Evolutionary conservation across 2,329 filamentous ascomycete genomes (phyloP), one percentile per base, ranked within the genome.

Genomic region (Curvularia lunata): DNA sequence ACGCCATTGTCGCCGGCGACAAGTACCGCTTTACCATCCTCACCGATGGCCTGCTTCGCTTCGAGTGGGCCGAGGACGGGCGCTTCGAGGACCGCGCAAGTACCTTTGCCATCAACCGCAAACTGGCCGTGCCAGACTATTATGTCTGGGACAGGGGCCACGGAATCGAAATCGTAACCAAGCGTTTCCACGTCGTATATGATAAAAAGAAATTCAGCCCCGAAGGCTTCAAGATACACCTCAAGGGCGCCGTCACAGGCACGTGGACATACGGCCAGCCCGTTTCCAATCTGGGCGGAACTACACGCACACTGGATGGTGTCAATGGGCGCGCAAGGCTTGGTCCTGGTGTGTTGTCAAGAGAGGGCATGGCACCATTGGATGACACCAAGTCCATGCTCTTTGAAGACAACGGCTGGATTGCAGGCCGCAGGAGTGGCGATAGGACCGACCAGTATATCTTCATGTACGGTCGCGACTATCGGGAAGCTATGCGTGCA

Each of bases 31-130:
- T 88, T 69, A 87, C 83, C 8, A 62, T 88, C 46, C 77, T 89
- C 47, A 82, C 80, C 9, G 81, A 86, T 49, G 78, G 82, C 2
- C 76, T 88, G 2, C 62, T 88, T 27, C 83, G 86, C 30, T 87
- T 84, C 60, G 86, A 88, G 74, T 89, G 85, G 84, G 81, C 86
- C 0, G 76, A 80, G 10, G 85, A 88, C 60, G 81, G 82, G 48
- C 67, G 76, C 32, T 89, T 88, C 64, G 86, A 88, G 67, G 85
- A 89, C 67, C 81, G 86, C 4, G 83, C 84, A 0, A 88, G 85
- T 0, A 84, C 83, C 9, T 86, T 88, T 67, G 86, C 86, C n/a
- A 78, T 85, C 54, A 83, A 85, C 61, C 79, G 86, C 25, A 72
- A 77, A 10, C 77, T 84, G 25, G 73, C 80, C 1, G 79, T 82